Conservation (phyloP, 1,284 basidiomycete species). For the Heterobasidion parviporum region DNA sequence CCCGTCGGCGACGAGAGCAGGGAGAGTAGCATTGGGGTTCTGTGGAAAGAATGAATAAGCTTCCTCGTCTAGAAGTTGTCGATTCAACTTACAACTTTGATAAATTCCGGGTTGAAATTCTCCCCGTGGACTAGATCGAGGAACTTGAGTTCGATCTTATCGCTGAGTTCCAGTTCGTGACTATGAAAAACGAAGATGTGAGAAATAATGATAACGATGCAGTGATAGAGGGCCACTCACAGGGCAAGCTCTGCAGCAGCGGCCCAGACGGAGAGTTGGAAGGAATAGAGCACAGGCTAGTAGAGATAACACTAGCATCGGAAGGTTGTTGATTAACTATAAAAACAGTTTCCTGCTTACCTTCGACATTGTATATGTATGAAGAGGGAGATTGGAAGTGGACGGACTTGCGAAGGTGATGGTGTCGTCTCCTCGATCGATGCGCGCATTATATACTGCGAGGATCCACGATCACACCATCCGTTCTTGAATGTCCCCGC, state of each 20-base stretch:
- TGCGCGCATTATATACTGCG: not conserved
- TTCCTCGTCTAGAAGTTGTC: too few relatives aligned
- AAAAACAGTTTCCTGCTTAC: not conserved
- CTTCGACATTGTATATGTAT: not conserved
- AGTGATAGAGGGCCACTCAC: constrained; percentile 20
- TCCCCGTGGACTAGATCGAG: constrained; percentile 43
- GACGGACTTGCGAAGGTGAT: not conserved
- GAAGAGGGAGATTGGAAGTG: not conserved
- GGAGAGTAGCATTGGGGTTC: constrained; percentile 49
- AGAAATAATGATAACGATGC: not conserved
- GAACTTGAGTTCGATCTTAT: constrained; percentile 24
- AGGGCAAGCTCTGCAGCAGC: constrained; percentile 40
- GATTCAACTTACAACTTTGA: constrained; percentile 33
- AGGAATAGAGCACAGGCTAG: constrained; percentile 29
- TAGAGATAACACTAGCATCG: not conserved
- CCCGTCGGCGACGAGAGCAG: constrained; percentile 38
- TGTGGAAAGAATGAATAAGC: constrained; percentile 10
- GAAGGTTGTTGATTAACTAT: not conserved
- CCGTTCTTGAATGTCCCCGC: not conserved
- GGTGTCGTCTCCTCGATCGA: not conserved
- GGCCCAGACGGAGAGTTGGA: constrained; percentile 38
- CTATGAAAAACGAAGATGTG: constrained; percentile 13
- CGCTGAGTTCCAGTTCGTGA: constrained; percentile 28
- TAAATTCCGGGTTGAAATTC: constrained; percentile 53
- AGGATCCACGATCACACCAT: not conserved